A percentile compares a stretch with the other conserved stretches of the same genome.
These are phyloP conservation scores for Cucurbita pepo DNA, from an alignment of 306 rosid genomes.

Conservation along the genomic window DNA sequence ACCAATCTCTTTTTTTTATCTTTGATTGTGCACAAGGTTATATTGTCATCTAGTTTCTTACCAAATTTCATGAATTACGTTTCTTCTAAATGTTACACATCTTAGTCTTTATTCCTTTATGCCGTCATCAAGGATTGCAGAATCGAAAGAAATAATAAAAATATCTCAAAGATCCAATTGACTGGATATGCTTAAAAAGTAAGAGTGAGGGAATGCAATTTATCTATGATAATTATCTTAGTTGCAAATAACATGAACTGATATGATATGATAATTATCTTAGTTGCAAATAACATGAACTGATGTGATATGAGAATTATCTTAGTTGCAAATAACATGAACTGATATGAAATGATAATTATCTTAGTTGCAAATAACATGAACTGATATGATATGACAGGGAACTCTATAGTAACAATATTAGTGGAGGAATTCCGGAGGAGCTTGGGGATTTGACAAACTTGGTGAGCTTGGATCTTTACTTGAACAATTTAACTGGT, in stretches of 20 bases:
- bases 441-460: constrained; percentile 86
- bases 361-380: background rate
- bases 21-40: background rate
- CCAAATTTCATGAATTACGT: background rate
- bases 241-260: too few relatives aligned
- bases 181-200: background rate
- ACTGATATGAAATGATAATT: background rate
- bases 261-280: too few relatives aligned
- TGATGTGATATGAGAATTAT: too few relatives aligned
- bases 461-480: constrained; percentile 99
- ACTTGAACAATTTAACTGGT: constrained; percentile 68
- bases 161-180: background rate
- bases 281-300: too few relatives aligned
- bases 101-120: background rate
- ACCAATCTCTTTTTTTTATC: background rate
- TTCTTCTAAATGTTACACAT: background rate
- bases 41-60: background rate
- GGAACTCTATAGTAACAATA: constrained; percentile 94
- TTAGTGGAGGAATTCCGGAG: constrained; percentile 71
- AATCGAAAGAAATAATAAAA: background rate
- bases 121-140: background rate
- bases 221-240: background rate
- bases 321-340: too few relatives aligned
- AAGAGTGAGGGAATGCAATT: background rate
- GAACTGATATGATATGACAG: constrained; percentile 18